These are phyloP conservation scores for Leccinellum luteum DNA, from an alignment of 768 basidiomycete species.

Conservation along the genomic window DNA sequence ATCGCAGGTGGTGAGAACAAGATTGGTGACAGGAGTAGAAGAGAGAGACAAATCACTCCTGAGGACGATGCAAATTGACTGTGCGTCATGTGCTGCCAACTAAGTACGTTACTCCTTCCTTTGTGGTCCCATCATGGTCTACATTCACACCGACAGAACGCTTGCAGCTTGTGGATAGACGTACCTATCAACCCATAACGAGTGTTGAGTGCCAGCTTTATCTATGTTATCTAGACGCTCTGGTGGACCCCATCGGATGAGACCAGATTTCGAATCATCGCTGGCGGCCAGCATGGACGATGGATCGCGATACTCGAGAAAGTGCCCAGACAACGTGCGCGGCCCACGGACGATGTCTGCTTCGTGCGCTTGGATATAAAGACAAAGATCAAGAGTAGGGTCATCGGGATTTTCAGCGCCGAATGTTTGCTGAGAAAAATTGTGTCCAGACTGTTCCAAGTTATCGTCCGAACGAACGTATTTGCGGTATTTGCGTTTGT, in stretches of 20 bases:
- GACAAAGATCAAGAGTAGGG: conserved; percentile 23
- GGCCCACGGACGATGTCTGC: conserved; percentile 65
- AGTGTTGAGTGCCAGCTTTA: background rate
- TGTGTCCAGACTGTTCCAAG: conserved; percentile 6
- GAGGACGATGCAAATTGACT: background rate
- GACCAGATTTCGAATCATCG: conserved; percentile 26
- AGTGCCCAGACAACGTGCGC: conserved; percentile 35
- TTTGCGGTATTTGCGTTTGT: conserved; percentile 28
- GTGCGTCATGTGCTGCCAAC: conserved; percentile 5
- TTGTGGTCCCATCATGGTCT: conserved; percentile 6
- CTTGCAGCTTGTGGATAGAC: conserved; percentile 34
- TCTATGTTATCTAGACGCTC: conserved; percentile 10
- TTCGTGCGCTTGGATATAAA: conserved; percentile 72
- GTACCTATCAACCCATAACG: conserved; percentile 84
- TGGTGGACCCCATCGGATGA: conserved; percentile 34
- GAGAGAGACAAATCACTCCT: conserved; percentile 16
- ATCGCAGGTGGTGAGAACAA: conserved; percentile 18
- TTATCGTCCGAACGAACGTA: conserved; percentile 4
- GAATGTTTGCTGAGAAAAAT: background rate
- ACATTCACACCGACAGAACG: conserved; percentile 1
- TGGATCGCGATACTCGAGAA: conserved; percentile 30
- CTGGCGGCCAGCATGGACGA: conserved; percentile 4
- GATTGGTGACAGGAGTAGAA: conserved; percentile 10
- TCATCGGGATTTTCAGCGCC: background rate
- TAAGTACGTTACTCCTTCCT: conserved; percentile 8